These are phyloP conservation scores for Aspergillus viridinutans DNA, from an alignment of 2,329 filamentous ascomycete genomes.

Conservation along the genomic window DNA sequence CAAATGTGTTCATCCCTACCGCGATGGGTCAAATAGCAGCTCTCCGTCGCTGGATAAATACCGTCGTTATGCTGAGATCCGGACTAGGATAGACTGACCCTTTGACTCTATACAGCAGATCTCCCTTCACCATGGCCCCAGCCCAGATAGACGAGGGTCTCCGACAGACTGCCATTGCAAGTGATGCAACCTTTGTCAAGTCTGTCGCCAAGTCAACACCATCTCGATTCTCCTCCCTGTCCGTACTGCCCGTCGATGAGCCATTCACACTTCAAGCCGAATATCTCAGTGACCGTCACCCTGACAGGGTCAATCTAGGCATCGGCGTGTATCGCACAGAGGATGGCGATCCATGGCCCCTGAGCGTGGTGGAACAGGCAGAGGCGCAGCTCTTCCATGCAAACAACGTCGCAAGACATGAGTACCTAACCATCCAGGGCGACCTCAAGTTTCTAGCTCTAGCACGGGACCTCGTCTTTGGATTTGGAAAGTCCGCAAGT, in stretches of 20 bases:
- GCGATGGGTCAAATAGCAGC: background rate
- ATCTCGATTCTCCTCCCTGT: conserved; percentile 16
- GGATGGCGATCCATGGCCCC: conserved; percentile 88
- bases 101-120: background rate
- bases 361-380: conserved; percentile 72
- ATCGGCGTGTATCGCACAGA: conserved; percentile 90
- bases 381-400: conserved; percentile 47
- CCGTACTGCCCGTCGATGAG: conserved; percentile 17
- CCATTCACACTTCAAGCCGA: conserved; percentile 23
- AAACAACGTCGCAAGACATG: conserved; percentile 84
- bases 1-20: background rate
- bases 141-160: background rate
- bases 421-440: conserved; percentile 93
- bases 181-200: background rate
- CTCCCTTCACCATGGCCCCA: background rate
- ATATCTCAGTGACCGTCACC: conserved; percentile 66
- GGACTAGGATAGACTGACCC: background rate
- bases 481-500: conserved; percentile 30
- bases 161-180: conserved; percentile 3
- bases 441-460: conserved; percentile 75
- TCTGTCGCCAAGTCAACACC: background rate
- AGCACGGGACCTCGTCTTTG: conserved; percentile 80
- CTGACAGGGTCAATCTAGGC: conserved; percentile 85
- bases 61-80: background rate
- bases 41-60: background rate